phyloP scores from a whole-genome alignment of 139 green algal genomes.

The Picochlorum sp. region DNA sequence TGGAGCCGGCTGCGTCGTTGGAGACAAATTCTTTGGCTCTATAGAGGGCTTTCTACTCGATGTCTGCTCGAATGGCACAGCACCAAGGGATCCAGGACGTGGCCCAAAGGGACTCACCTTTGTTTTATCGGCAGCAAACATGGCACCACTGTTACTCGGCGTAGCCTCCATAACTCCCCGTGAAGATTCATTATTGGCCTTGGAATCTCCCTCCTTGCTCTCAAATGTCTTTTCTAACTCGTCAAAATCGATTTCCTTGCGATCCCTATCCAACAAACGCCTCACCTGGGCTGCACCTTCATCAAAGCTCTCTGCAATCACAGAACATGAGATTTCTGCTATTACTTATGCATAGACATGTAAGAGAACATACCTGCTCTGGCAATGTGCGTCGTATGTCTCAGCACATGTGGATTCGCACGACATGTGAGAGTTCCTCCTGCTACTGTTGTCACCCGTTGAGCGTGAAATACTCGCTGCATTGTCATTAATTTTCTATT shows the following conservation, averaged over 20 bases:
- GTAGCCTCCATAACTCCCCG: conserved; percentile 7
- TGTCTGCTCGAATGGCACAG: conserved; percentile 32
- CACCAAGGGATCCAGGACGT: neutral
- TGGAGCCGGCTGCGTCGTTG: conserved; percentile 51
- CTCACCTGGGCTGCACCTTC: conserved; percentile 60
- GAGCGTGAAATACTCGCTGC: too few relatives aligned
- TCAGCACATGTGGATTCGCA: neutral
- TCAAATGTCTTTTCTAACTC: conserved; percentile 25
- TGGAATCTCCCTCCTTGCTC: conserved; percentile 15
- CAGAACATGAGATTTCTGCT: neutral
- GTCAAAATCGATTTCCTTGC: conserved; percentile 54
- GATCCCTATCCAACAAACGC: conserved; percentile 59
- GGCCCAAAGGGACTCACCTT: conserved; percentile 25
- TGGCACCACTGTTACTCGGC: conserved; percentile 5
- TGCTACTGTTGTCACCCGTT: too few relatives aligned
- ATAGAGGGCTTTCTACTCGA: conserved; percentile 35
- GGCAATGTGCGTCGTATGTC: neutral
- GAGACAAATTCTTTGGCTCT: conserved; percentile 53
- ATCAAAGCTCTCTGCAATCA: conserved; percentile 21
- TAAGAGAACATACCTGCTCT: neutral
- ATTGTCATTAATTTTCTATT: too few relatives aligned
- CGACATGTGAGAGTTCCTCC: too few relatives aligned
- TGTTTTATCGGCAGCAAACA: conserved; percentile 21
- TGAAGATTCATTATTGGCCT: neutral
- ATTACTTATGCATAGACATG: neutral